A percentile compares a stretch with the other conserved stretches of the same genome.
Conservation (phyloP, 805 yeast genomes). For the Sugiyamaella qingdaonensis region DNA sequence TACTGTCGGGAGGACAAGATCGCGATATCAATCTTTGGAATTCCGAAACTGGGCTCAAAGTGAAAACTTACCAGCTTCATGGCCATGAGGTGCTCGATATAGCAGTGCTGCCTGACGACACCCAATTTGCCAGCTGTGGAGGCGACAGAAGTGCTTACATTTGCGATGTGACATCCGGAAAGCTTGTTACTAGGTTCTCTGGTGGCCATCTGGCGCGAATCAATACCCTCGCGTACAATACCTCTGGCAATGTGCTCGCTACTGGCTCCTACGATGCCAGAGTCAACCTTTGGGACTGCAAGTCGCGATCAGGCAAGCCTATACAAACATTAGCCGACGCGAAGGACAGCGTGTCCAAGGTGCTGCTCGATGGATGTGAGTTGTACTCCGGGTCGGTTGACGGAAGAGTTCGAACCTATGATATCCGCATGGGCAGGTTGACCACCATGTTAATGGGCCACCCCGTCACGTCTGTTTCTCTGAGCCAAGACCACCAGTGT, state of each 20-base stretch:
- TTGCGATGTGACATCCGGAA: conserved; percentile 31
- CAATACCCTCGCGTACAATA: conserved; percentile 26
- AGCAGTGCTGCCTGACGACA: conserved; percentile 24
- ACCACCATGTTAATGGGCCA: conserved; percentile 24
- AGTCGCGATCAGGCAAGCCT: conserved; percentile 28
- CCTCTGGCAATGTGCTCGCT: conserved; percentile 27
- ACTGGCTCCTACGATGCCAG: conserved; percentile 31
- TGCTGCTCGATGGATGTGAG: conserved; percentile 18
- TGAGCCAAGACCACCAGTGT: conserved; percentile 13
- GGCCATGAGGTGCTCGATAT: conserved; percentile 31
- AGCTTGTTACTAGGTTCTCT: conserved; percentile 22
- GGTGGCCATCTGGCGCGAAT: conserved; percentile 28
- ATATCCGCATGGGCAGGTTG: conserved; percentile 30
- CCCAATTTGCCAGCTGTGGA: conserved; percentile 32
- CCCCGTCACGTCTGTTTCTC: conserved; percentile 27
- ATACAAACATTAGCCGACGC: conserved; percentile 35
- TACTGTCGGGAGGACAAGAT: conserved; percentile 32
- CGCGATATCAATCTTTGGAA: conserved; percentile 27
- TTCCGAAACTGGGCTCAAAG: conserved; percentile 19
- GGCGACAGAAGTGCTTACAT: conserved; percentile 30
- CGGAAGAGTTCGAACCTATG: conserved; percentile 31
- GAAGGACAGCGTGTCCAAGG: conserved; percentile 31
- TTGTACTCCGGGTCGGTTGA: conserved; percentile 33
- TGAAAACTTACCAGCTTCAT: conserved; percentile 25
- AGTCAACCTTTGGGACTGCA: conserved; percentile 33